Percentiles rank a stretch among this genome's conserved stretches.
Evolutionary conservation across 2,329 filamentous ascomycete species (phyloP).

Genomic region (Aureobasidium sp.): DNA sequence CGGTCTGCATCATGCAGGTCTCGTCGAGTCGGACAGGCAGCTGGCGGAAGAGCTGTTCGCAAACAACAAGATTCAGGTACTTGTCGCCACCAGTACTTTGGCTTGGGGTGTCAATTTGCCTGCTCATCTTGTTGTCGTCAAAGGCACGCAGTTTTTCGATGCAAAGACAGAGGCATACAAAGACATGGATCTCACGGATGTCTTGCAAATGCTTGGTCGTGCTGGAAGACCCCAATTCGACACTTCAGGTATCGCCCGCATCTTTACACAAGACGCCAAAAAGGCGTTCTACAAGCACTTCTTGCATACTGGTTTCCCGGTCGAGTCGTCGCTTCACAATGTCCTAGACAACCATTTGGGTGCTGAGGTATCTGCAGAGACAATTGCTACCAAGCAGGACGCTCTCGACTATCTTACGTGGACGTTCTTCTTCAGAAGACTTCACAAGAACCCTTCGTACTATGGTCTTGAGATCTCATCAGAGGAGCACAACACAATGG

Average conservation of each 20-base stretch:
- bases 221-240: conserved; percentile 96
- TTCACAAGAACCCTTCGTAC: conserved; percentile 98
- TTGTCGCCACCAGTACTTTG: conserved; percentile 90
- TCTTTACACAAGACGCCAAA: conserved; percentile 95
- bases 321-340: conserved; percentile 92
- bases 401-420: conserved; percentile 95
- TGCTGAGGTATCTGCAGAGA: conserved; percentile 88
- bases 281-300: conserved; percentile 99
- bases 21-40: conserved; percentile 88
- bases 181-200: conserved; percentile 98
- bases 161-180: conserved; percentile 96
- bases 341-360: conserved; percentile 95
- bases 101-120: conserved; percentile 98
- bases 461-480: conserved; percentile 91
- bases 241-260: conserved; percentile 87
- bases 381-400: conserved; percentile 89
- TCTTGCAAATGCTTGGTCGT: conserved; percentile 93
- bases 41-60: conserved; percentile 90
- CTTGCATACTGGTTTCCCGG: conserved; percentile 92
- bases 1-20: conserved; percentile 90
- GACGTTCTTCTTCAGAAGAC: conserved; percentile 96
- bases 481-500: conserved; percentile 81
- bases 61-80: conserved; percentile 95
- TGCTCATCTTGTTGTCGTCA: conserved; percentile 92
- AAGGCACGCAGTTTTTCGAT: conserved; percentile 96